These are phyloP conservation scores for Wickerhamiella shivajii DNA, from an alignment of 805 yeast species.

Conservation along the genomic window DNA sequence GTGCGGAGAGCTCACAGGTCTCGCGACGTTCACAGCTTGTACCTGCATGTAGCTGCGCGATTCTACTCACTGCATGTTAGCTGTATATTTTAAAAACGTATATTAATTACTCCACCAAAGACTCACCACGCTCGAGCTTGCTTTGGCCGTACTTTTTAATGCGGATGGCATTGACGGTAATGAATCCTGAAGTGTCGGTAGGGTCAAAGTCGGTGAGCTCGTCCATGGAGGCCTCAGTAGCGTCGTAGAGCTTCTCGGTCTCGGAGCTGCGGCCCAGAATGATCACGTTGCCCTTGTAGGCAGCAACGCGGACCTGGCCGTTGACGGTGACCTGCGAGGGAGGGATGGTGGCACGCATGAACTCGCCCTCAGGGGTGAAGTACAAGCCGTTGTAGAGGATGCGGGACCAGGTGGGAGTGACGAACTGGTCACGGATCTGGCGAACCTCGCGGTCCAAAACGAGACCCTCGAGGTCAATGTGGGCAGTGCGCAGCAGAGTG, in stretches of 20 bases:
- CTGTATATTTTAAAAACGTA: too few species aligned
- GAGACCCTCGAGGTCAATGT: slow-evolving; percentile 92
- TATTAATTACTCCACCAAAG: background rate
- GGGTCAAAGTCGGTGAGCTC: slow-evolving; percentile 97
- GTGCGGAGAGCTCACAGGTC: too few species aligned
- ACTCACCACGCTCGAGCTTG: slow-evolving; percentile 63
- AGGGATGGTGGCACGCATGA: slow-evolving; percentile 58
- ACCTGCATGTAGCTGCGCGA: too few species aligned
- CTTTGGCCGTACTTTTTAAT: slow-evolving; percentile 96
- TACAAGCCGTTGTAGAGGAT: slow-evolving; percentile 93
- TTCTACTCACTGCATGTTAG: too few species aligned
- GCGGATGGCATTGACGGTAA: slow-evolving; percentile 95
- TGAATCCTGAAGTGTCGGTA: slow-evolving; percentile 92
- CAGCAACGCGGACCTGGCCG: slow-evolving; percentile 87
- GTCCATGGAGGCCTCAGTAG: slow-evolving; percentile 98
- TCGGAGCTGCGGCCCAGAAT: slow-evolving; percentile 89
- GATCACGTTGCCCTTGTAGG: slow-evolving; percentile 76
- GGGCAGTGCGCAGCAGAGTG: slow-evolving; percentile 84
- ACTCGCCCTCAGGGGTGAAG: slow-evolving; percentile 97
- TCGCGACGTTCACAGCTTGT: too few species aligned
- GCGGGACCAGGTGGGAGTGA: slow-evolving; percentile 81
- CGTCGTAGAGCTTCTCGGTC: slow-evolving; percentile 93
- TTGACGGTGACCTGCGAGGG: slow-evolving; percentile 93
- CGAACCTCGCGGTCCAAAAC: slow-evolving; percentile 96
- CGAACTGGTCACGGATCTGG: slow-evolving; percentile 90